These are phyloP conservation scores for Trichoderma simmonsii DNA, from an alignment of 2,329 filamentous ascomycete genomes.

Conservation along the genomic window DNA sequence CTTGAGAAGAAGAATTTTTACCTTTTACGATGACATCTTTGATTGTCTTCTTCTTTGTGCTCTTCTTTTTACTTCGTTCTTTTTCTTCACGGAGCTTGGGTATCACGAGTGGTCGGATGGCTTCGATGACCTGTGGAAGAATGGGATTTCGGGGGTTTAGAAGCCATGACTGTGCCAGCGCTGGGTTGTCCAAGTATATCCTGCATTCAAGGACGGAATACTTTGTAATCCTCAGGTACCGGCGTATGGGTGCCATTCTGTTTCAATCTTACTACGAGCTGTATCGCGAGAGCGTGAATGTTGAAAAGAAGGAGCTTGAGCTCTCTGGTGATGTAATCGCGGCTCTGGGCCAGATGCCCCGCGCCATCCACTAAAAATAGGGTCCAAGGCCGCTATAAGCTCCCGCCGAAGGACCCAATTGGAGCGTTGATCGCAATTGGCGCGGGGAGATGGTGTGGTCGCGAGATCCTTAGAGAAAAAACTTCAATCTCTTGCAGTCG, in stretches of 20 bases:
- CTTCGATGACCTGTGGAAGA: conserved; percentile 78
- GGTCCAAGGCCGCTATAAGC: conserved; percentile 1
- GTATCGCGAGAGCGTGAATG: conserved; percentile 6
- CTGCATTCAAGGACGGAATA: conserved; percentile 95
- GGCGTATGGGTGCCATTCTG: conserved; percentile 78
- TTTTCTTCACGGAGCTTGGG: conserved; percentile 89
- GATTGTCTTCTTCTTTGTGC: conserved; percentile 72
- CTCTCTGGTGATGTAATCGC: conserved; percentile 16
- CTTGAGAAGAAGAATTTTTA: conserved; percentile 34
- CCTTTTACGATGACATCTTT: conserved; percentile 86
- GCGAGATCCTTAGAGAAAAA: conserved; percentile 2
- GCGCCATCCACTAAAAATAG: conserved; percentile 9
- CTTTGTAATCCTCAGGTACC: conserved; percentile 88
- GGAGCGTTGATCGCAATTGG: not conserved
- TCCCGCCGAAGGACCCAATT: conserved; percentile 3
- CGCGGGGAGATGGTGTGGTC: not conserved
- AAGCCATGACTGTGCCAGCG: conserved; percentile 78
- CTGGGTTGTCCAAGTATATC: conserved; percentile 91
- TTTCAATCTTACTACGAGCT: not conserved
- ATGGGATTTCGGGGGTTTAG: conserved; percentile 72
- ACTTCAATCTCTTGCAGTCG: not conserved
- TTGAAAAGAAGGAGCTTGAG: not conserved
- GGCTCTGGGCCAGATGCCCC: not conserved
- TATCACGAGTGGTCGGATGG: conserved; percentile 78
- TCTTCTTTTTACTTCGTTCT: conserved; percentile 56